Evolutionary conservation across 306 rosid genomes (phyloP).

Genomic region (Canavalia ensiformis): DNA sequence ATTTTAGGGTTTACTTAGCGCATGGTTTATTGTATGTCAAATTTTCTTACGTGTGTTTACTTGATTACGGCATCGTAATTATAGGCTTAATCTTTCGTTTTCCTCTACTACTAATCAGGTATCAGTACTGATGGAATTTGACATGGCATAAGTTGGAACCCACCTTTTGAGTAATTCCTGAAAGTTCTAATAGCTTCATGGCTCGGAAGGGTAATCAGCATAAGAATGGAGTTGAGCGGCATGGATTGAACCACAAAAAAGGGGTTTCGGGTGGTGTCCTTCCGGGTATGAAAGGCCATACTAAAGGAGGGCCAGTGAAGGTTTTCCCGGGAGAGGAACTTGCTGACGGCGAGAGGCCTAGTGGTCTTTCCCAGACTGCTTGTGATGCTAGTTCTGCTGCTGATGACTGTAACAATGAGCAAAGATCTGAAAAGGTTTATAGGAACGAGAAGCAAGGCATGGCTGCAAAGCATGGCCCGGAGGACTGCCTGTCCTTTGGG

Average conservation of each 20-base stretch:
- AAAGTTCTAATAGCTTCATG: conserved; percentile 54
- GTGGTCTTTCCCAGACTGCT: conserved; percentile 49
- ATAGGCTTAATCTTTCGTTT: conserved; percentile 14
- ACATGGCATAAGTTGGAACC: conserved; percentile 48
- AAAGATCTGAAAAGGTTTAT: conserved; percentile 47
- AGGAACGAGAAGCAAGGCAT: conserved; percentile 72
- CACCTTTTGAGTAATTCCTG: conserved; percentile 31
- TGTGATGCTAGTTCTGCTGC: conserved; percentile 52
- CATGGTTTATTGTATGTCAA: conserved; percentile 22
- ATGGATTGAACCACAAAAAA: conserved; percentile 65
- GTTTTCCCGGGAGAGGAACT: conserved; percentile 73
- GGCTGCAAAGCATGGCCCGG: conserved; percentile 48
- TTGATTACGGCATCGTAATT: conserved; percentile 25
- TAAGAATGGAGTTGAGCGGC: conserved; percentile 74
- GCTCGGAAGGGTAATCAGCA: conserved; percentile 95
- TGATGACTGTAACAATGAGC: conserved; percentile 55
- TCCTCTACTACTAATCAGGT: conserved; percentile 38
- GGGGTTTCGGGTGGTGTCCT: conserved; percentile 62
- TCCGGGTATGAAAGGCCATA: conserved; percentile 59
- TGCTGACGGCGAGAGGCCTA: conserved; percentile 53
- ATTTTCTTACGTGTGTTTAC: neutral
- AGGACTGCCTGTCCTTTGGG: conserved; percentile 51
- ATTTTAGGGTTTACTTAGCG: conserved; percentile 45
- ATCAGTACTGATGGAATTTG: conserved; percentile 38
- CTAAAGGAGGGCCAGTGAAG: conserved; percentile 61